Evolutionary conservation across 2,329 filamentous ascomycete species (phyloP), one percentile per base, ranked within the genome.

Genomic region (Exophiala dermatitidis): DNA sequence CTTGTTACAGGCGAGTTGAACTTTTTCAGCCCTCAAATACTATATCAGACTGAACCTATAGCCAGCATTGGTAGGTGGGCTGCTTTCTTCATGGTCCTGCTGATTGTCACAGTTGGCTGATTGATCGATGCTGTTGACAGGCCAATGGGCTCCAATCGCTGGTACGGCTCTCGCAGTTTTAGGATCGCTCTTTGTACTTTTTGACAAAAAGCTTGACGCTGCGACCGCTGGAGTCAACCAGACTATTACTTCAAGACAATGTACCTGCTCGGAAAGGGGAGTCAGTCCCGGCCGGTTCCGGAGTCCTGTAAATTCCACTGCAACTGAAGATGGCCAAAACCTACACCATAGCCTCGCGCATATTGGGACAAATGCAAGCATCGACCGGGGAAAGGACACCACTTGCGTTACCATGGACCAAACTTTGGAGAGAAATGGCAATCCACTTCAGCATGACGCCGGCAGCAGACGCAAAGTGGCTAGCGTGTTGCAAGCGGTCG

Each of bases 1-100:
- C 68, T 86, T 2, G 70, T 82, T 3, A 66, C 82, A 0, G 83
- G 83, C 0, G 83, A 86, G 66, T 71, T 72, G 32, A 86, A 86
- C 59, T 81, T 86, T 58, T 85, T 75, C 60, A 84, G 79, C 45
- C 19, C 50, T 0, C 79, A 77, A 51, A 71, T 86, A 2, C 60
- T 58, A 0, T 83, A 79, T 54, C 74, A 83, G 56, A 84, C 79
- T 0, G 83, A 86, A 56, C 80, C 81, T 0, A 79, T 85, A 48
- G 71, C 71, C 3, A 82, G 77, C 56, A 73, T 85, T 46, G 81
- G 80, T 81, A 67, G 59, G 74, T 68, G 3, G 4, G 46, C 10
- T n/a, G 9, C 42, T 5, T 19, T 41, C 3, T n/a, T 47, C 26
- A 19, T 19, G 19, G 19, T 19, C 19, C 19, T 19, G 19, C n/a